Evolutionary conservation across 805 yeast genomes (phyloP).

Genomic region (Wickerhamiella allomyrinae): DNA sequence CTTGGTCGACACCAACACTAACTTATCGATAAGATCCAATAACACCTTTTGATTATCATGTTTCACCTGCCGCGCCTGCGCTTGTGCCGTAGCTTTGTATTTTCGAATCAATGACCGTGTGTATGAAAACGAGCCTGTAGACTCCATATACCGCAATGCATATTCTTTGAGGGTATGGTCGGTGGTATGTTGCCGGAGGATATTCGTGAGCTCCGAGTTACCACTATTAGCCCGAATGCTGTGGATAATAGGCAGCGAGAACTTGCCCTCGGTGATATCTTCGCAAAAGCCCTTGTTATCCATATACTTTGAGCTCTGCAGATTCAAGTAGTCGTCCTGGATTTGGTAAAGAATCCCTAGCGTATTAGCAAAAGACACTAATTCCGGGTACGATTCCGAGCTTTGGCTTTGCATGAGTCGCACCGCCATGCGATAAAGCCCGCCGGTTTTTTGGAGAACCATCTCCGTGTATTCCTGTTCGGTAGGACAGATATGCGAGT

Average conservation of each 20-base stretch:
- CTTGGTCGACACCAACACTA: background rate
- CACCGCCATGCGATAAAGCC: conserved; percentile 64
- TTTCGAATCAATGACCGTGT: conserved; percentile 22
- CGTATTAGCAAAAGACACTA: conserved; percentile 52
- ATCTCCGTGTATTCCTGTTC: conserved; percentile 55
- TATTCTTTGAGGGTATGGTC: conserved; percentile 36
- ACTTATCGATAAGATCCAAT: conserved; percentile 1
- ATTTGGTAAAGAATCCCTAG: conserved; percentile 79
- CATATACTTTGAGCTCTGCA: conserved; percentile 37
- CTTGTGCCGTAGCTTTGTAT: conserved; percentile 19
- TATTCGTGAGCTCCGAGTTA: conserved; percentile 25
- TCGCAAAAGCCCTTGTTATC: conserved; percentile 67
- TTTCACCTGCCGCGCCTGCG: conserved; percentile 12
- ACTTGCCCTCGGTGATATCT: conserved; percentile 80
- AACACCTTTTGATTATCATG: conserved; percentile 5
- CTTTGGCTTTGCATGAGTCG: conserved; percentile 38
- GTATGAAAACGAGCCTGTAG: conserved; percentile 31
- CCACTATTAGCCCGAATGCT: conserved; percentile 30
- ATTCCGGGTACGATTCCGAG: conserved; percentile 7
- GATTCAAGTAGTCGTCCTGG: conserved; percentile 68
- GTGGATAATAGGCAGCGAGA: conserved; percentile 75
- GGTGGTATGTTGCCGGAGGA: conserved; percentile 38
- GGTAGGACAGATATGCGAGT: conserved; percentile 40
- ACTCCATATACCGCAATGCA: conserved; percentile 35
- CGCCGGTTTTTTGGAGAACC: conserved; percentile 86